phyloP scores from a whole-genome alignment of 2,329 filamentous ascomycete species.

The Fusarium incarnatum region DNA sequence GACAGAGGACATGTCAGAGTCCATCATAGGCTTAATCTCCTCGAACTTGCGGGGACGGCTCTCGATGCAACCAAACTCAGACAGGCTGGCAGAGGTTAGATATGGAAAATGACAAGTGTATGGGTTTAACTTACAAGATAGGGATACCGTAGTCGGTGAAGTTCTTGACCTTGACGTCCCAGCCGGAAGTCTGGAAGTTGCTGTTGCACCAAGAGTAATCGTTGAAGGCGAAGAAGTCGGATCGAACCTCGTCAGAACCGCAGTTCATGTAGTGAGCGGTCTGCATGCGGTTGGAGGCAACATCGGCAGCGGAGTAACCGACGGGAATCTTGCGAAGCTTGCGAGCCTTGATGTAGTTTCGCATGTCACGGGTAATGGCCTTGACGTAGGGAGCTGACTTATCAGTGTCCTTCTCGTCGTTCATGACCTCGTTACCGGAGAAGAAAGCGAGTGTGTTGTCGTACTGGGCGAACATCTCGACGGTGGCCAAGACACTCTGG shows the following conservation, averaged over 20 bases:
- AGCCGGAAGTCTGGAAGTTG: conserved; percentile 77
- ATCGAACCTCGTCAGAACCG: conserved; percentile 82
- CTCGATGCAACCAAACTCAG: conserved; percentile 90
- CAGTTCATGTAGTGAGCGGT: conserved; percentile 96
- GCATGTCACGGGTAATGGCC: conserved; percentile 81
- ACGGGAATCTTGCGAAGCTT: conserved; percentile 76
- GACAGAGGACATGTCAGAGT: conserved; percentile 82
- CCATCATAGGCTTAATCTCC: conserved; percentile 85
- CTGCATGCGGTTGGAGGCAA: conserved; percentile 85
- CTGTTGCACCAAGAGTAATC: conserved; percentile 90
- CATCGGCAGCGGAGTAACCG: conserved; percentile 83
- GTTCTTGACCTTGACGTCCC: conserved; percentile 89
- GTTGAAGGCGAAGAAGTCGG: conserved; percentile 91
- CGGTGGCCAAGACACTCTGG: conserved; percentile 85
- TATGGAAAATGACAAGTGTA: not conserved
- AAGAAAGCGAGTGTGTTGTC: conserved; percentile 89
- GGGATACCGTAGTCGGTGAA: conserved; percentile 89
- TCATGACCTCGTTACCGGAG: conserved; percentile 84
- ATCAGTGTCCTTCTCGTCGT: conserved; percentile 72
- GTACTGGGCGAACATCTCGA: conserved; percentile 86
- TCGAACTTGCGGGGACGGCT: conserved; percentile 81
- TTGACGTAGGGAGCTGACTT: conserved; percentile 79
- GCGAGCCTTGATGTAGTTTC: conserved; percentile 73
- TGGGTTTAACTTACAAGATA: conserved; percentile 70
- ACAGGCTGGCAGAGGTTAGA: conserved; percentile 66